Evolutionary conservation across 768 basidiomycete genomes (phyloP), one percentile per base, ranked within the genome.

Genomic region (Cystoderma amianthinum): DNA sequence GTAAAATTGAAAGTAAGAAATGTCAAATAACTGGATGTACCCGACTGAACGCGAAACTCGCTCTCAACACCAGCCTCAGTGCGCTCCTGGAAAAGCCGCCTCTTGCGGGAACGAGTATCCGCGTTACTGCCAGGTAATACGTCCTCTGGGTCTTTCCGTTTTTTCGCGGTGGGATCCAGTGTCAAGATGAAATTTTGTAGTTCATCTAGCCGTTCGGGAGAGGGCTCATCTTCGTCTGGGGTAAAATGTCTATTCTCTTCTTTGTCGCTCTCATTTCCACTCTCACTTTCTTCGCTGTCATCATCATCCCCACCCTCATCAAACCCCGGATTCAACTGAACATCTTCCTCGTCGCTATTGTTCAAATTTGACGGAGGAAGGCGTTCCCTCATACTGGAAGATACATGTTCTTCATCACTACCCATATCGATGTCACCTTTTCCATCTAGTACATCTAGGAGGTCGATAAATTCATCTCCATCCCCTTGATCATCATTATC

Each of bases 31-130:
- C 32, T 30, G 32, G 6, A 80, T 80, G 74, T 38, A 66, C 53
- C n/a, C 11, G 64, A 54, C 51, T 68, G 67, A 32, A 76, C 74
- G 9, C 75, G 77, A 54, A 92, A 94, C 53, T 92, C 90, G 51
- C 80, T 81, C 56, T 93, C 92, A 21, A 72, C 73, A 4, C 87
- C 90, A 20, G 81, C 78, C 52, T 88, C 84, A 2, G 82, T 90
- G 38, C 75, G 74, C 52, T 92, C 90, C 42, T 73, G 64, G 39
- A 91, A 62, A 7, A 68, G 59, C 24, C 86, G 77, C 33, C 83
- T 69, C 55, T 83, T 85, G 39, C 68, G 63, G 12, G 60, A 55
- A 25, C 54, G 58, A 4, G 51, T 49, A 5, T 54, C 60, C 3
- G 49, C 53, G 2, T 53, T 49, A 2, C 33, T 33, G 2, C 42